phyloP scores from a whole-genome alignment of 176 grass and related monocot genomes.

The Typha latifolia region DNA sequence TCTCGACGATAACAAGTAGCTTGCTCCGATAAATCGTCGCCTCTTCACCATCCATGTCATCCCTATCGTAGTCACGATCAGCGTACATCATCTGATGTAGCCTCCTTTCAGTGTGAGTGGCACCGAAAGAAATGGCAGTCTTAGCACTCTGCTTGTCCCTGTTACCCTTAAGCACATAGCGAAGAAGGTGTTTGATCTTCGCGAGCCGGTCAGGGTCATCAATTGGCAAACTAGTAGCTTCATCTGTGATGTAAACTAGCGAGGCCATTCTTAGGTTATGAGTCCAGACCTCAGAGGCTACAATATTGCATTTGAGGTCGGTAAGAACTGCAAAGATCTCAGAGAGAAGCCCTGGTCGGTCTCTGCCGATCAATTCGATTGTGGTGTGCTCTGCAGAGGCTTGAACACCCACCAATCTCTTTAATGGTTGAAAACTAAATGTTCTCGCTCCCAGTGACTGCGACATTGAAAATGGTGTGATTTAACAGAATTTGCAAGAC shows the following conservation, averaged over 20 bases:
- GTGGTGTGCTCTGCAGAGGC: slow-evolving; percentile 14
- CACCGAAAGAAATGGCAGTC: slow-evolving; percentile 9
- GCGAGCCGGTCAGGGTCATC: slow-evolving; percentile 1
- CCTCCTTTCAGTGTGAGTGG: slow-evolving; percentile 19
- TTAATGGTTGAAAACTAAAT: not conserved
- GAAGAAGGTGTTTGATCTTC: slow-evolving; percentile 17
- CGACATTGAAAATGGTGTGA: not conserved
- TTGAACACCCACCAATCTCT: slow-evolving; percentile 16
- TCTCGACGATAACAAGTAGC: slow-evolving; percentile 5
- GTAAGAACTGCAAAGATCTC: slow-evolving; percentile 24
- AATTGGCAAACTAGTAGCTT: slow-evolving; percentile 1
- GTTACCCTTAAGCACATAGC: slow-evolving; percentile 15
- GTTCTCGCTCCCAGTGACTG: slow-evolving; percentile 18
- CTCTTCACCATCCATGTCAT: not conserved
- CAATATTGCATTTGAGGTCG: slow-evolving; percentile 23
- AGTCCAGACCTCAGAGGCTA: slow-evolving; percentile 19
- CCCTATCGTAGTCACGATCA: slow-evolving; percentile 16
- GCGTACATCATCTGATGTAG: slow-evolving; percentile 25
- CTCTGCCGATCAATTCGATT: slow-evolving; percentile 13
- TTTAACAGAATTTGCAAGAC: too few relatives aligned
- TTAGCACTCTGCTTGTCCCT: slow-evolving; percentile 19
- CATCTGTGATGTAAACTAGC: slow-evolving; percentile 19
- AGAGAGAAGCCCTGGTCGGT: slow-evolving; percentile 18
- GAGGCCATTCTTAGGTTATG: slow-evolving; percentile 23
- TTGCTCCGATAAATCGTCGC: not conserved